Percentiles rank a stretch among this genome's conserved stretches.
These are phyloP conservation scores for Rhizopus arrhizus DNA, from an alignment of 371 early-diverging fungal genomes.

Conservation along the genomic window DNA sequence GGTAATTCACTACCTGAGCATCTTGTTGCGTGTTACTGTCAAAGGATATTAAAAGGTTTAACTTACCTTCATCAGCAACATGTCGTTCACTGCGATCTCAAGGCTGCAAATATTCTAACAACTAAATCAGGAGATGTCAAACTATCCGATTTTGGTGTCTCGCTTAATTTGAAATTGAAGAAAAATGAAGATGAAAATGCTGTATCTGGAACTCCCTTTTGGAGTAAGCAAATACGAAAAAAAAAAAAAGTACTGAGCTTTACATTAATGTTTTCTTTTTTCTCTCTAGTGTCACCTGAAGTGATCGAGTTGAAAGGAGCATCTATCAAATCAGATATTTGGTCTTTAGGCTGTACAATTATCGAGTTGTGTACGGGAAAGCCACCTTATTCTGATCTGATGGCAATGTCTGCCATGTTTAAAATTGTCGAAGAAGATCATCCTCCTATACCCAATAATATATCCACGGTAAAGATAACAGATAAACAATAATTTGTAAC, in stretches of 20 bases:
- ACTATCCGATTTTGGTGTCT: conserved; percentile 94
- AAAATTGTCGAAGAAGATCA: conserved; percentile 88
- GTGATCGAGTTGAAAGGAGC: conserved; percentile 86
- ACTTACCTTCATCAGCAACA: conserved; percentile 89
- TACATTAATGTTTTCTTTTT: too few relatives aligned
- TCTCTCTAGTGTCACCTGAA: conserved; percentile 85
- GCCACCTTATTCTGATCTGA: conserved; percentile 83
- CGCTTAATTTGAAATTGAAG: conserved; percentile 76
- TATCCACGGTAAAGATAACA: conserved; percentile 59
- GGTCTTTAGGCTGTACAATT: conserved; percentile 85
- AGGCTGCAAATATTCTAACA: conserved; percentile 94
- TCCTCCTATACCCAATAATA: conserved; percentile 79
- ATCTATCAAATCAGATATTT: conserved; percentile 87
- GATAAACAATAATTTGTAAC: too few relatives aligned
- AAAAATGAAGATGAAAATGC: conserved; percentile 61
- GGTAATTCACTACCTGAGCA: conserved; percentile 87
- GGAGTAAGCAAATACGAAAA: conserved; percentile 69
- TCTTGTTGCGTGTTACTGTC: conserved; percentile 85
- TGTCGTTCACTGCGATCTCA: conserved; percentile 95
- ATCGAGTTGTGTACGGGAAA: conserved; percentile 88
- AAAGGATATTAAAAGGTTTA: conserved; percentile 88
- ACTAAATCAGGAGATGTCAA: conserved; percentile 94
- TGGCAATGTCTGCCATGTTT: conserved; percentile 89
- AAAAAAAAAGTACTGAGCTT: neutral
- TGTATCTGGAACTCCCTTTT: conserved; percentile 91